Evolutionary conservation across 176 grass and related monocot genomes (phyloP), one percentile per base, ranked within the genome.

Genomic region (Lolium perenne): DNA sequence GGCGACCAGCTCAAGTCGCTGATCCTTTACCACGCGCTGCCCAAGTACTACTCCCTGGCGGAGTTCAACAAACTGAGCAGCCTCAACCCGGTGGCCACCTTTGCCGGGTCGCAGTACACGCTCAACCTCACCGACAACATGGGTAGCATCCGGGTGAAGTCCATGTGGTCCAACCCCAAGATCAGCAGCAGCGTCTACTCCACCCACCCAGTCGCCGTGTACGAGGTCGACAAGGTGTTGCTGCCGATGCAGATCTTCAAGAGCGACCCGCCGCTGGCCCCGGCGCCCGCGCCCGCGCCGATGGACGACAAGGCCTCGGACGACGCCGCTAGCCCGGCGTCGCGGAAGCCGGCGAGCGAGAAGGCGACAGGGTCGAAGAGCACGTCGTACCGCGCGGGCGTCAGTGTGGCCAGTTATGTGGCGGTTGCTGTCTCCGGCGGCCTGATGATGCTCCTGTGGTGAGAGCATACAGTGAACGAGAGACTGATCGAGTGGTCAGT

Each of bases 91-190:
- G 94, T 96, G 55, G 32, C 84, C 85, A 99, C 94, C 6, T 91
- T 96, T 3, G 97, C 97, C 4, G 97, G 94, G 38, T 90, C 86
- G 0, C 55, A 84, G 18, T 99, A 96, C 86, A 93, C 88, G 3
- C 72, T 99, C 22, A 99, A 99, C 72, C 58, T 94, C 46, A 96
- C 92, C 9, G 88, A 96, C 48, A 43, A 91, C 67, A 91, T 91
- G 78, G 97, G 97, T 13, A 80, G 79, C 76, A 75, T 99, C 75
- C 67, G 20, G 16, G 87, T 99, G 15, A 54, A 78, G 54, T 99
- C 97, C n/a, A 87, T 86, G 83, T 99, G 97, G 97, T 99, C 97
- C n/a, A 87, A 87, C 38, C 92, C 97, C 1, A 90, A 94, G 86
- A 91, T 99, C 73, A 90, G 82, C 32, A 99, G 97, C 86, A 94